Evolutionary conservation across 1,139 yeast genomes (phyloP), one percentile per base, ranked within the genome.

Genomic region (Geotrichum fermentans): DNA sequence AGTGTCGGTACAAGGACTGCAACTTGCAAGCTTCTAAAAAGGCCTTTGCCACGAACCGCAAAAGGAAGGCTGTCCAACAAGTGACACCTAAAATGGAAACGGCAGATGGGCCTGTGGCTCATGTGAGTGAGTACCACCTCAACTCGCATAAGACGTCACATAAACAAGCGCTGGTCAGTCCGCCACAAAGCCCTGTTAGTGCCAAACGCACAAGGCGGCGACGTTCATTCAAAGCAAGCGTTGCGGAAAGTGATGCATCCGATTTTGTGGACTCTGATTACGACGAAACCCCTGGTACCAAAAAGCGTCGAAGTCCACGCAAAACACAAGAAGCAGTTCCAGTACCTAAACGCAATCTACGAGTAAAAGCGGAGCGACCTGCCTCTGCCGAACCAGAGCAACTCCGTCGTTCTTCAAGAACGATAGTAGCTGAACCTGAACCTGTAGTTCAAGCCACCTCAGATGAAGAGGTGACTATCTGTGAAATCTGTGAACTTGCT

Each of bases 401-500:
- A 11, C 5, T 26, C 5, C 29, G 33, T 3, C 18, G 41, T 13
- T 24, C 33, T 2, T 11, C 32, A 5, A 26, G 41, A 17, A 6
- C n/a, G 11, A 14, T 30, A 5, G 17, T 26, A 14, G 13, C 6
- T 28, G 30, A 24, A n/a, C 20, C n/a, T 16, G 20, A 36, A 28
- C 28, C 13, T 3, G 7, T 21, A 21, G 41, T 38, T 38, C 39
- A 49, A 10, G 49, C 47, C 1, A 43, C 42, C 22, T 55, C 43
- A 38, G 45, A 44, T 22, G 50, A 51, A 2, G 49, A 33, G 17
- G 49, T 43, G 7, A 38, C 50, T 17, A 37, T 50, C 17, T 50
- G 53, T 20, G 51, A 47, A 26, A 37, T 50, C 18, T 50, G 53
- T 33, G 51, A 50, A 39, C 40, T 29, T n/a, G 40, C 18, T 4